phyloP scores from a whole-genome alignment of 2,329 filamentous ascomycete species.

The Sphaerostilbella broomeana region DNA sequence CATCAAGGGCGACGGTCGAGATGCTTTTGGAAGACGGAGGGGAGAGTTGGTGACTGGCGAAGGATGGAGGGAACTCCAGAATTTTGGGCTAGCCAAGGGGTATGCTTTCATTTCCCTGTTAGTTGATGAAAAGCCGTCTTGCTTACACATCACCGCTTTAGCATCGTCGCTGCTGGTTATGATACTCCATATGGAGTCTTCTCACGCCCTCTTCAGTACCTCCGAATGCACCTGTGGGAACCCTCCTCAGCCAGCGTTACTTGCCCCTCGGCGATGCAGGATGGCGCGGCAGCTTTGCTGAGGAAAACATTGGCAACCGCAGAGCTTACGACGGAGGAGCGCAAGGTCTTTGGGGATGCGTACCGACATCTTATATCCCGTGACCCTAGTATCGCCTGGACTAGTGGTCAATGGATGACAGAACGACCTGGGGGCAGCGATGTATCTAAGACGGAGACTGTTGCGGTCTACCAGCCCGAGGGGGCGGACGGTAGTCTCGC shows the following conservation, averaged over 20 bases:
- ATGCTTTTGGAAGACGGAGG: conserved; percentile 54
- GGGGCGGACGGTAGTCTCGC: conserved; percentile 12
- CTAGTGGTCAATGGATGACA: conserved; percentile 73
- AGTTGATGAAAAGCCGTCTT: neutral
- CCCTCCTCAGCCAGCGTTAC: conserved; percentile 54
- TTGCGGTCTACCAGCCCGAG: conserved; percentile 33
- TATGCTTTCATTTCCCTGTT: conserved; percentile 15
- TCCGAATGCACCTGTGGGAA: conserved; percentile 51
- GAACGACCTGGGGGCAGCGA: conserved; percentile 64
- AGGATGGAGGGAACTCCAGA: conserved; percentile 59
- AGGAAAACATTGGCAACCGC: conserved; percentile 35
- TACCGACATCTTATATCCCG: conserved; percentile 48
- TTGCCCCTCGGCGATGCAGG: conserved; percentile 62
- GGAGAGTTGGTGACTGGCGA: conserved; percentile 56
- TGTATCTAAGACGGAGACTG: conserved; percentile 60
- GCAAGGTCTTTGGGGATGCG: conserved; percentile 44
- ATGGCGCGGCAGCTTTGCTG: conserved; percentile 51
- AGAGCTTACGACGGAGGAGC: conserved; percentile 24
- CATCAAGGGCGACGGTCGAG: conserved; percentile 48
- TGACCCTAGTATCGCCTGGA: conserved; percentile 51
- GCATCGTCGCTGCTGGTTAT: conserved; percentile 54
- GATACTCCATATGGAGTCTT: conserved; percentile 45
- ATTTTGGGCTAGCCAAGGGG: conserved; percentile 52
- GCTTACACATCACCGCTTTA: conserved; percentile 15
- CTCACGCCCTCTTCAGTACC: conserved; percentile 53